Base-by-base conservation (phyloP, 257 asterid species). In the Solanum gandarillasii region DNA sequence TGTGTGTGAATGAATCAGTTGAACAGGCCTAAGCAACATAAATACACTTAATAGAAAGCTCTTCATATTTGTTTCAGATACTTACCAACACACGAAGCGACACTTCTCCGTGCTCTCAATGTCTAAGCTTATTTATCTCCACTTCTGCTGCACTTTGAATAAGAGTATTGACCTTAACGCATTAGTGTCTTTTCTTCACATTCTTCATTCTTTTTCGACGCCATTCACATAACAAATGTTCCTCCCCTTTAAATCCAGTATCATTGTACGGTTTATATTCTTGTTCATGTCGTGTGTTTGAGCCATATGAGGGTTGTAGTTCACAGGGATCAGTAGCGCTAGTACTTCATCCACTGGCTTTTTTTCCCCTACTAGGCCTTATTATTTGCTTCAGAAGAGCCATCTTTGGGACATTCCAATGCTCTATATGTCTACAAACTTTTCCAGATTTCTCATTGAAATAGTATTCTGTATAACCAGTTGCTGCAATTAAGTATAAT, bases 321-420 rank as follows among this genome's bases (percentile, higher is more conserved):
- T 85, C 73, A 84, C 43, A 85, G 1, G 73, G 48, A 41, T 32
- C 78, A 84, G 9, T 18, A 12, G 35, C 11, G 13, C 11, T 46
- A 36, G 21, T n/a, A 23, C 31, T 16, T 87, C 85, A 86, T 38
- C 67, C 84, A 29, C 91, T 38, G 4, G 18, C 20, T 14, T 11
- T 88, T 55, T 68, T 84, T 1, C 88, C 90, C 71, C 89, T 91
- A 67, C 98, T 91, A 31, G 99, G 99, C 91, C 89, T 90, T 34
- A 95, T 83, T 70, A 97, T 91, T 89, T 97, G 99, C 93, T 95
- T 95, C 81, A 97, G 84, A 87, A 97, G 96, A 34, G 98, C 92
- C 99, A 94, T 95, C 91, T 97, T 97, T 36, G 99, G 99, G 13
- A 97, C 99, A 90, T 97, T 97, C 99, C 99, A 97, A 89, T 97